Evolutionary conservation across 257 asterid genomes (phyloP).

Genomic region (Salvia rosmarinus): DNA sequence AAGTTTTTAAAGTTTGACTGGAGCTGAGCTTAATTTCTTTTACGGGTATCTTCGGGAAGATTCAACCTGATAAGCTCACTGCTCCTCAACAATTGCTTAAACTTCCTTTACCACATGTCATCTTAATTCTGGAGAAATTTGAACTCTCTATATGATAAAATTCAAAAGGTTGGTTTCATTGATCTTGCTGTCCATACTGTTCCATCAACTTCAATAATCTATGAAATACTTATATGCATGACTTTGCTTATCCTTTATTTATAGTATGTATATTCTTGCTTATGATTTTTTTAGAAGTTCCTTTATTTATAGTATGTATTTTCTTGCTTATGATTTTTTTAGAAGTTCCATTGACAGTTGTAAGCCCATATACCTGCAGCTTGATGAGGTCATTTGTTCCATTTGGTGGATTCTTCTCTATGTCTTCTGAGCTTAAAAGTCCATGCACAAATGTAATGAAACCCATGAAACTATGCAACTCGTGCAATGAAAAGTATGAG

Average conservation of each 20-base stretch:
- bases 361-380: slow-evolving; percentile 56
- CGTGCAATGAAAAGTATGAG: slow-evolving; percentile 76
- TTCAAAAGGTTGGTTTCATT: slow-evolving; percentile 12
- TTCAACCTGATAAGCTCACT: background rate
- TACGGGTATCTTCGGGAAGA: slow-evolving; percentile 1
- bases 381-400: slow-evolving; percentile 96
- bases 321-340: slow-evolving; percentile 35
- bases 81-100: background rate
- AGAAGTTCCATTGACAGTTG: slow-evolving; percentile 42
- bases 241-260: background rate
- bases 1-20: background rate
- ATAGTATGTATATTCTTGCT: background rate
- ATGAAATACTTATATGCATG: background rate
- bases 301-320: slow-evolving; percentile 23
- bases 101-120: background rate
- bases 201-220: background rate
- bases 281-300: no score
- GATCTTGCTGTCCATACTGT: background rate
- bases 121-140: background rate
- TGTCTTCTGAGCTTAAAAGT: slow-evolving; percentile 67
- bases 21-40: background rate
- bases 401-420: slow-evolving; percentile 85
- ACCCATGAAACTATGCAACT: slow-evolving; percentile 56
- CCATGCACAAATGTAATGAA: slow-evolving; percentile 40
- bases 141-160: slow-evolving; percentile 7